A percentile compares a stretch with the other conserved stretches of the same genome.
These are phyloP conservation scores for Xylaria sp. DNA, from an alignment of 2,329 filamentous ascomycete species.

Conservation along the genomic window DNA sequence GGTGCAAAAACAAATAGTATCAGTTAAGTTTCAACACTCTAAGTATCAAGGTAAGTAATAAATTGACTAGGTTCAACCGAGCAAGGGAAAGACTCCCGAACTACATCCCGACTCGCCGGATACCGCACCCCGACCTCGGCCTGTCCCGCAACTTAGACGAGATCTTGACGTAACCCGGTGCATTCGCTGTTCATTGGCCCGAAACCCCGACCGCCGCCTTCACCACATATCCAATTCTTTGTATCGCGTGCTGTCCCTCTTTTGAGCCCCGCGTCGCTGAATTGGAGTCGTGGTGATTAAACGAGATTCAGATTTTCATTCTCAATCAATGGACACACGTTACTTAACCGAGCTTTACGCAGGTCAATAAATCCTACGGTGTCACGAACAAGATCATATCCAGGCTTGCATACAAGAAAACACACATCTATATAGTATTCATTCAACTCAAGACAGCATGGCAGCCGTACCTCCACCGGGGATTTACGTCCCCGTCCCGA, in stretches of 20 bases:
- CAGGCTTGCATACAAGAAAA: neutral
- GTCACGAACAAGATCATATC: neutral
- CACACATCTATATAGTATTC: neutral
- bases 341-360: neutral
- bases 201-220: constrained; percentile 37
- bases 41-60: too few relatives aligned
- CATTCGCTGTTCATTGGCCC: constrained; percentile 38
- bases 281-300: neutral
- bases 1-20: neutral
- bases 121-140: constrained; percentile 23
- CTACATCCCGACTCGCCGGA: neutral
- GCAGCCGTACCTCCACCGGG: constrained; percentile 55
- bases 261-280: constrained; percentile 39
- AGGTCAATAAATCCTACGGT: neutral
- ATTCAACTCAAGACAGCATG: constrained; percentile 32
- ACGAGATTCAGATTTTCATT: neutral
- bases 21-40: neutral
- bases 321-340: neutral
- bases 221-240: constrained; percentile 22
- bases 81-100: constrained; percentile 1
- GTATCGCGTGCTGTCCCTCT: constrained; percentile 30
- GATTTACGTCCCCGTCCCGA: constrained; percentile 69
- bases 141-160: constrained; percentile 2
- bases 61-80: neutral
- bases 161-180: constrained; percentile 16